Conservation (phyloP, 2,329 filamentous ascomycete species). For the Trichoderma aggressivum region DNA sequence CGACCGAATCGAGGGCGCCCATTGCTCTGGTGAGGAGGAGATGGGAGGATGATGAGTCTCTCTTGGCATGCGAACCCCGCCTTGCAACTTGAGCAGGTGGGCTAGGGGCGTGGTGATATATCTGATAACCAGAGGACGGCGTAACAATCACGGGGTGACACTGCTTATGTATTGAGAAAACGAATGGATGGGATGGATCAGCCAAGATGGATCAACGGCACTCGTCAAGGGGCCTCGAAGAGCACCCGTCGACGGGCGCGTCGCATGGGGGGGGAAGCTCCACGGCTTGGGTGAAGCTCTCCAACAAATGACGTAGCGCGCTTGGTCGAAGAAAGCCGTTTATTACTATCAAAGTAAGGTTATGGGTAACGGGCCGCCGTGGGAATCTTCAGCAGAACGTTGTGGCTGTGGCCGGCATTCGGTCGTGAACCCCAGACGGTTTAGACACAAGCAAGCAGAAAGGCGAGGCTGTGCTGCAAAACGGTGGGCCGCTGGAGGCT, state of each 20-base stretch:
- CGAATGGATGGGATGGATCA: constrained; percentile 4
- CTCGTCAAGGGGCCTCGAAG: constrained; percentile 18
- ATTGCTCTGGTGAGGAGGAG: constrained; percentile 25
- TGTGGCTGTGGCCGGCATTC: constrained; percentile 20
- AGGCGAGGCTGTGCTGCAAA: constrained; percentile 13
- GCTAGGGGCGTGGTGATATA: background rate
- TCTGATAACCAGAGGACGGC: background rate
- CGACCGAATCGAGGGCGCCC: constrained; percentile 50
- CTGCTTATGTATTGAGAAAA: background rate
- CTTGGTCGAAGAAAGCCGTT: background rate
- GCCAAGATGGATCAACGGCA: background rate
- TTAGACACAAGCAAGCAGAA: background rate
- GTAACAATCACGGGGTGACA: background rate
- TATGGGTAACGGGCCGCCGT: constrained; percentile 1
- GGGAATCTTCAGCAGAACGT: background rate
- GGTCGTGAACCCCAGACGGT: background rate
- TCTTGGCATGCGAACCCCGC: constrained; percentile 14
- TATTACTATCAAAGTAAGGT: constrained; percentile 7
- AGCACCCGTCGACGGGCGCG: constrained; percentile 19
- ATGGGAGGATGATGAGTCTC: background rate
- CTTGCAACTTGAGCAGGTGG: background rate
- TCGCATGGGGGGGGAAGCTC: constrained; percentile 16
- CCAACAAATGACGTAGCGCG: constrained; percentile 15
- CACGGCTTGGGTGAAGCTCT: background rate
- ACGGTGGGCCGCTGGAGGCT: constrained; percentile 14